Base-by-base conservation (phyloP, 139 green algal genomes). In the Chlorella vulgaris region DNA sequence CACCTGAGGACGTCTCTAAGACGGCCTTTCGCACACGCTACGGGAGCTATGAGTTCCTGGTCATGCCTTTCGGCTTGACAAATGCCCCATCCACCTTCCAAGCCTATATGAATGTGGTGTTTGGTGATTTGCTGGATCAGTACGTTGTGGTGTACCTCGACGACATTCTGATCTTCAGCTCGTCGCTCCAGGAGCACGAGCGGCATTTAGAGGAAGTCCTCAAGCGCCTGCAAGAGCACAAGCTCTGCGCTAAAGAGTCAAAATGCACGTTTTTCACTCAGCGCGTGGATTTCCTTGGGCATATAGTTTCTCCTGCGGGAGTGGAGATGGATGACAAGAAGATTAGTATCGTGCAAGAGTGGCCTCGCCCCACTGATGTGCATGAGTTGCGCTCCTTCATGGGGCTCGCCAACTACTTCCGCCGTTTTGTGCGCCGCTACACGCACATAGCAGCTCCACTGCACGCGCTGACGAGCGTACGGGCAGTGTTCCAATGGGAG, bases 61-160 rank as follows among this genome's bases (percentile, higher is more conserved):
- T 91, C 0, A 50, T 92, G 5, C n/a, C 43, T 33, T 85, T 92
- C 58, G 86, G 90, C 3, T 74, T 93, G 19, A 80, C 66, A 24
- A 93, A 93, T 67, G 89, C 89, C 3, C 89, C 87, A 4, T 55
- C 83, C 6, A 85, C 81, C 19, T 94, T 92, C 63, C 81, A 89
- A 39, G 19, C 33, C 28, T 8, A 84, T 4, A 90, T 93, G 84
- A 87, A 90, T 43, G 26, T 69, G 0, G 78, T 89, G 3, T 85
- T 93, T 60, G 0, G 19, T 4, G 24, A 63, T 4, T 70, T 82
- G n/a, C 4, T 93, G 7, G 77, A 82, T 24, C 83, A 90, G 10
- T 92, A 84, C 36, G 78, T 88, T 0, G 28, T 89, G 2, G 81
- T 91, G 0, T 94, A 94, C 73, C 68, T 93, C 5, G 91, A 93